Conservation (phyloP, 1,139 yeast genomes). For the Saccharomyces hybrid region DNA sequence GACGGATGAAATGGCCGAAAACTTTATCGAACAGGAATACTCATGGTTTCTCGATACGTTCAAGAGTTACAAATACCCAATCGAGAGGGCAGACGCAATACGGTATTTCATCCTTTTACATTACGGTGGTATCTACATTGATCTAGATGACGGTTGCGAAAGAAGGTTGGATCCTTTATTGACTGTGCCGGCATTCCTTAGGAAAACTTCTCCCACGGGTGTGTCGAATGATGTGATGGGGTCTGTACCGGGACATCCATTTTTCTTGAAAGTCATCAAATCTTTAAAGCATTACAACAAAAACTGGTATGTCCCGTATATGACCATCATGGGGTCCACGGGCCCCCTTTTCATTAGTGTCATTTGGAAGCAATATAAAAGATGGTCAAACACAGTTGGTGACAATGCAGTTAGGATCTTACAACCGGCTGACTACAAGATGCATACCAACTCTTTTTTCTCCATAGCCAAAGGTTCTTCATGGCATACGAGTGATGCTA, state of each 20-base stretch:
- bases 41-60: conserved; percentile 82
- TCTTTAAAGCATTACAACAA: conserved; percentile 54
- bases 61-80: conserved; percentile 61
- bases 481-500: conserved; percentile 85
- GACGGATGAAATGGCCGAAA: conserved; percentile 82
- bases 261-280: conserved; percentile 64
- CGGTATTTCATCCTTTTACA: conserved; percentile 76
- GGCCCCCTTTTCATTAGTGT: conserved; percentile 86
- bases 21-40: conserved; percentile 67
- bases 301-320: conserved; percentile 79
- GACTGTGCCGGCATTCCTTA: conserved; percentile 74
- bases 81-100: conserved; percentile 86
- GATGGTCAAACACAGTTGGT: conserved; percentile 58
- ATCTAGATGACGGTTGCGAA: conserved; percentile 83
- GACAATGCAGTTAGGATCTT: conserved; percentile 57
- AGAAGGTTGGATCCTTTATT: conserved; percentile 72
- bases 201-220: conserved; percentile 86
- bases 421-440: conserved; percentile 65
- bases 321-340: conserved; percentile 92
- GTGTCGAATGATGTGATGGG: conserved; percentile 93
- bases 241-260: conserved; percentile 78
- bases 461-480: conserved; percentile 72
- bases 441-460: conserved; percentile 54
- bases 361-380: conserved; percentile 78
- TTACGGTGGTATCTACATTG: conserved; percentile 86